Evolutionary conservation across 805 yeast genomes (phyloP).

Genomic region (Sungouiella blattae): DNA sequence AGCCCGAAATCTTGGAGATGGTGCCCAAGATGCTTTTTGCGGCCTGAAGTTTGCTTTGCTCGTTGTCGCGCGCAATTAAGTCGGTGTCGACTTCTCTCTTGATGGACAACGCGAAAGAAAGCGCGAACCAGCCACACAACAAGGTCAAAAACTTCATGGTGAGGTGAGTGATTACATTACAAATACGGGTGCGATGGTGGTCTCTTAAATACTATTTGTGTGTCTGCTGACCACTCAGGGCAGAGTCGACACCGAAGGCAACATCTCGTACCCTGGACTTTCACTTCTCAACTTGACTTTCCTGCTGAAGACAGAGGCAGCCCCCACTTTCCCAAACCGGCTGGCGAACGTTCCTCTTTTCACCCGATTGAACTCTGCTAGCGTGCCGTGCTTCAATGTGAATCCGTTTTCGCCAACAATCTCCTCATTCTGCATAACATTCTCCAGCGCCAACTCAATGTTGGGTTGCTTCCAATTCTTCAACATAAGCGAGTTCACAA

Average conservation of each 20-base stretch:
- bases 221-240: not conserved
- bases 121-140: not conserved
- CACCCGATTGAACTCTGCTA: constrained; percentile 12
- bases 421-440: constrained; percentile 5
- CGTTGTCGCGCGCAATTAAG: not conserved
- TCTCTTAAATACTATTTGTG: too few species aligned
- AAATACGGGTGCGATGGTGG: too few species aligned
- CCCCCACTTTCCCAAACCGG: not conserved
- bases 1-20: not conserved
- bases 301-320: not conserved
- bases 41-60: not conserved
- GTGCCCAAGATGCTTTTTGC: not conserved
- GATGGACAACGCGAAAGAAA: not conserved
- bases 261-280: constrained; percentile 1
- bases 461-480: constrained; percentile 55
- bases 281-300: not conserved
- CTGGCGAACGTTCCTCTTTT: constrained; percentile 2
- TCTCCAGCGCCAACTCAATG: constrained; percentile 4
- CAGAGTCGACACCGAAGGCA: not conserved
- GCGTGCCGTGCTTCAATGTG: constrained; percentile 9
- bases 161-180: not conserved
- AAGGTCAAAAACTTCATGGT: not conserved
- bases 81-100: not conserved
- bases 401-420: constrained; percentile 10
- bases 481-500: constrained; percentile 69